Evolutionary conservation across 73 alveolate genomes (phyloP).

Genomic region (Tetrahymena elliotti): DNA sequence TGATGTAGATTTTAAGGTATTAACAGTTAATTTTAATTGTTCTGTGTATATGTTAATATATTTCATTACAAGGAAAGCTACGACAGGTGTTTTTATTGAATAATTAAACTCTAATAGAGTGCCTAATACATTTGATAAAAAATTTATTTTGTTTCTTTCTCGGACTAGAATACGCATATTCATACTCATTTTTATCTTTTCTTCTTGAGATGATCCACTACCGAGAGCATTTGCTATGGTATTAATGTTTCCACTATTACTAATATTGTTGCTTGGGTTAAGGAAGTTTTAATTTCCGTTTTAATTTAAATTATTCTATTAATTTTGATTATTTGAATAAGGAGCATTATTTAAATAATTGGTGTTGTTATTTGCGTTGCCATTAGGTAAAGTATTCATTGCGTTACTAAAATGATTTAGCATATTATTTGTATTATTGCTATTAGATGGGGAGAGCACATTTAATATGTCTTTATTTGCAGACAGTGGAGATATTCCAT

Average conservation of each 20-base stretch:
- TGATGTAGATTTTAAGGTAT: neutral
- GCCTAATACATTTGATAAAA: slow-evolving; percentile 20
- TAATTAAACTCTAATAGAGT: slow-evolving; percentile 22
- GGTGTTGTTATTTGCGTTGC: neutral
- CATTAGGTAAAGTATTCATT: neutral
- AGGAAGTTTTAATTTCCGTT: neutral
- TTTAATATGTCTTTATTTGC: neutral
- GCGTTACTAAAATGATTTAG: neutral
- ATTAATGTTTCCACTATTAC: neutral
- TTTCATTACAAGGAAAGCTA: slow-evolving; percentile 21
- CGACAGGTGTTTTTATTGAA: slow-evolving; percentile 13
- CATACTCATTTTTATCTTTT: neutral
- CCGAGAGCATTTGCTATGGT: neutral
- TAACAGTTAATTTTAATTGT: neutral
- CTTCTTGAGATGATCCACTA: neutral
- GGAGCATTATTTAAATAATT: neutral
- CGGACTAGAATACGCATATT: slow-evolving; percentile 16
- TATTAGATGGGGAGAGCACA: neutral
- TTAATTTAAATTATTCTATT: neutral
- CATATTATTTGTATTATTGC: neutral
- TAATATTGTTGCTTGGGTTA: neutral
- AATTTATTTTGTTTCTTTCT: slow-evolving; percentile 33
- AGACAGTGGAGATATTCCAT: neutral
- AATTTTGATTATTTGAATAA: neutral
- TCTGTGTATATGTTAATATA: slow-evolving; percentile 2